phyloP scores from a whole-genome alignment of 2,329 filamentous ascomycete species.

The Ceratocystis cacaofunesta region DNA sequence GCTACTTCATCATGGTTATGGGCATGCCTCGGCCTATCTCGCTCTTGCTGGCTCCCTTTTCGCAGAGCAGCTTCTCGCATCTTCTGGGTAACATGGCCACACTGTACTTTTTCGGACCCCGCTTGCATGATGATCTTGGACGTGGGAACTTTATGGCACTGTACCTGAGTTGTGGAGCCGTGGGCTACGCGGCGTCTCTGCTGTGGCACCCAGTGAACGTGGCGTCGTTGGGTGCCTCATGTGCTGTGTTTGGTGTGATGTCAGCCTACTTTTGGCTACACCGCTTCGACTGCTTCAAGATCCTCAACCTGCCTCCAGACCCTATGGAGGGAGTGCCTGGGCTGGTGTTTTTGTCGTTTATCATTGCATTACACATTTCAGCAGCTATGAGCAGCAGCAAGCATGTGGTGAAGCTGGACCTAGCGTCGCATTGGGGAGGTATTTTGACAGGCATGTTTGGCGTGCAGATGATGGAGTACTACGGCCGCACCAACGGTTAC shows the following conservation, averaged over 20 bases:
- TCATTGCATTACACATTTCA: slow-evolving; percentile 36
- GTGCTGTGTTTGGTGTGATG: slow-evolving; percentile 45
- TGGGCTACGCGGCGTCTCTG: slow-evolving; percentile 46
- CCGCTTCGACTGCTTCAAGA: slow-evolving; percentile 39
- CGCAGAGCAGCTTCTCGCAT: slow-evolving; percentile 50
- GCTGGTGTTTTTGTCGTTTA: slow-evolving; percentile 37
- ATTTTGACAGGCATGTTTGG: slow-evolving; percentile 34
- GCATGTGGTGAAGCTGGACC: slow-evolving; percentile 36
- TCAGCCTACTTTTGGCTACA: slow-evolving; percentile 49
- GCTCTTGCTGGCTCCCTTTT: slow-evolving; percentile 51
- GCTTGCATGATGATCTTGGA: slow-evolving; percentile 55
- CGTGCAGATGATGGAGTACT: slow-evolving; percentile 24
- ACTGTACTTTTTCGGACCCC: slow-evolving; percentile 51
- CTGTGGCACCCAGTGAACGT: slow-evolving; percentile 32
- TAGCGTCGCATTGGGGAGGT: slow-evolving; percentile 39
- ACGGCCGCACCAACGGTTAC: slow-evolving; percentile 11
- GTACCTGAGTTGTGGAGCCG: slow-evolving; percentile 43
- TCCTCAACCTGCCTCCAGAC: slow-evolving; percentile 43
- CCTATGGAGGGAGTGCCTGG: slow-evolving; percentile 38
- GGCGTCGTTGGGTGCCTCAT: slow-evolving; percentile 52
- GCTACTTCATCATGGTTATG: slow-evolving; percentile 49
- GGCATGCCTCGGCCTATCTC: slow-evolving; percentile 48
- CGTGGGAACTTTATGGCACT: slow-evolving; percentile 54
- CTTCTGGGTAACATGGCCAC: slow-evolving; percentile 48
- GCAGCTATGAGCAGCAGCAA: slow-evolving; percentile 30